Evolutionary conservation across 179 eudicot genomes (phyloP), one percentile per base, ranked within the genome.

Genomic region (Beta macrorhiza): DNA sequence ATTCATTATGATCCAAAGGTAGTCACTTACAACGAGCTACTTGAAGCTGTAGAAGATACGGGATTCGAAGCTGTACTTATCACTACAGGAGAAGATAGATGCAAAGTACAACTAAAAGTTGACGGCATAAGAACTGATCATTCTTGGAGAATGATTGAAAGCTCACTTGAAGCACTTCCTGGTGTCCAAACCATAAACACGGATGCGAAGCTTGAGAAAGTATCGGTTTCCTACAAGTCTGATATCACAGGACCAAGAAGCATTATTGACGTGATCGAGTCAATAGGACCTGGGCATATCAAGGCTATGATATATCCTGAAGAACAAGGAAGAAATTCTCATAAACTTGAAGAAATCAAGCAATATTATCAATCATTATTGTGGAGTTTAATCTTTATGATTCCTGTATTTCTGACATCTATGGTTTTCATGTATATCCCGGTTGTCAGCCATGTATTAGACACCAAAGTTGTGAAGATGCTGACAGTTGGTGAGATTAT

Each of bases 371-470:
- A 32, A 67, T 89, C 89, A 57, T 92, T 97, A 55, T 47, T 89
- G n/a, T 94, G 99, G 98, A 97, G 99, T 83, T 86, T 90, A 75
- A 84, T 94, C 75, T 94, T 94, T 75, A 94, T 98, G 16, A 71
- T 94, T 74, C 99, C 99, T 5, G 91, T 97, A 19, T 94, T 97
- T 80, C 80, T 97, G 80, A 87, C 91, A 15, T 97, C 97, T 49
- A 97, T 94, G 99, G 95, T 97, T 5, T 93, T 97, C 77, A 91
- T 91, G 95, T 91, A 92, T 77, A 86, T 93, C 73, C 99, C 99
- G 13, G 89, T 89, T n/a, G 72, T 91, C 65, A 89, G 89, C 59
- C 85, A 86, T 56, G 88, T 77, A 37, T 78, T 97, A 61, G 95
- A 93, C 17, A 80, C 82, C 47, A 94, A 93, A 84, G 82, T 92